Evolutionary conservation across 1,139 yeast genomes (phyloP).

Genomic region (Trichomonascaceae sp.): DNA sequence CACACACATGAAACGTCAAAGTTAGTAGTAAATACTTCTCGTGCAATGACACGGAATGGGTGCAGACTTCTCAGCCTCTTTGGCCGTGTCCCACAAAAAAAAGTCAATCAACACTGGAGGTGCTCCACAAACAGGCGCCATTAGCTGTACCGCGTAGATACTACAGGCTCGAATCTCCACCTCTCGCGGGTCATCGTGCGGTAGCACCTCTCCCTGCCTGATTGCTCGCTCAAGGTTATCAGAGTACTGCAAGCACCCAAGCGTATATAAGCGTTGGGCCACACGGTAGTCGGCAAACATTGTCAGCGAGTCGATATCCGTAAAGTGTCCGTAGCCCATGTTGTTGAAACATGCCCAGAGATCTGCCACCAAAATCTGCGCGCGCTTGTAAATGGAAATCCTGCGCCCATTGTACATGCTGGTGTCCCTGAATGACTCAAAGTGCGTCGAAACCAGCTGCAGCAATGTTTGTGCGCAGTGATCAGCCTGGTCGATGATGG

Average conservation of each 20-base stretch:
- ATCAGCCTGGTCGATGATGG: conserved; percentile 16
- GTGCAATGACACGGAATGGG: conserved; percentile 28
- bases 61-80: conserved; percentile 19
- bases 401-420: conserved; percentile 17
- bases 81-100: conserved; percentile 34
- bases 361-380: conserved; percentile 31
- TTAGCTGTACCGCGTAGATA: conserved; percentile 30
- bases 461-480: conserved; percentile 25
- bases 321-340: conserved; percentile 23
- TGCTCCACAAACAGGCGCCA: conserved; percentile 15
- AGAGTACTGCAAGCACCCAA: conserved; percentile 28
- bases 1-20: too few relatives aligned
- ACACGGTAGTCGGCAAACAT: conserved; percentile 37
- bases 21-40: conserved; percentile 25
- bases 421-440: conserved; percentile 26
- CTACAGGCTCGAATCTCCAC: conserved; percentile 31
- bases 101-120: conserved; percentile 31
- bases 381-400: conserved; percentile 27
- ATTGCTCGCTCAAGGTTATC: conserved; percentile 15
- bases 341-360: conserved; percentile 34
- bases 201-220: conserved; percentile 11
- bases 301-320: conserved; percentile 29
- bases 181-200: conserved; percentile 23
- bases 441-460: conserved; percentile 15
- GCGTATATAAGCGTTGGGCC: conserved; percentile 29